Percentiles rank a stretch among this genome's conserved stretches.
These are phyloP conservation scores for Nothophoma quercina DNA, from an alignment of 2,329 filamentous ascomycete species.

Conservation along the genomic window DNA sequence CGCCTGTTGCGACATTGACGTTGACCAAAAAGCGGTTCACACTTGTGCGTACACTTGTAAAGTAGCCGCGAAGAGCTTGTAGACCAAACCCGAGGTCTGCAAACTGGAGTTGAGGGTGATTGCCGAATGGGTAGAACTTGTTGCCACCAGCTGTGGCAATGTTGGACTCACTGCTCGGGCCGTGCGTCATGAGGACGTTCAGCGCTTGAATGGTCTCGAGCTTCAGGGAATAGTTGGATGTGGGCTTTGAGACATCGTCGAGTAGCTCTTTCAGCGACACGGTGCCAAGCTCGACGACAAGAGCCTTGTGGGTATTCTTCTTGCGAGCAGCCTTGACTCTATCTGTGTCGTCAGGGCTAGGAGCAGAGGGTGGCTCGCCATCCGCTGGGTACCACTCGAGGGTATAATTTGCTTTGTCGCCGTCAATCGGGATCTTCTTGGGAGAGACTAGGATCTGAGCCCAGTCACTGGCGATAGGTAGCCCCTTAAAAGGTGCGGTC, in stretches of 20 bases:
- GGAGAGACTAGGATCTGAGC: conserved; percentile 38
- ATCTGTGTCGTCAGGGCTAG: conserved; percentile 23
- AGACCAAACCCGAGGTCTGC: conserved; percentile 60
- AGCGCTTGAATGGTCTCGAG: conserved; percentile 63
- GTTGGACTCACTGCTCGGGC: conserved; percentile 51
- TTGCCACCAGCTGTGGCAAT: conserved; percentile 61
- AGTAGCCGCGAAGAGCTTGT: conserved; percentile 67
- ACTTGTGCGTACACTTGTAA: conserved; percentile 66
- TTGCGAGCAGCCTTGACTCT: conserved; percentile 22
- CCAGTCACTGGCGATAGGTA: conserved; percentile 51
- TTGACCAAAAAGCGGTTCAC: conserved; percentile 67
- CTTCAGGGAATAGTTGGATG: conserved; percentile 53
- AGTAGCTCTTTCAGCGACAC: conserved; percentile 52
- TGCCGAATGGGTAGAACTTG: conserved; percentile 51
- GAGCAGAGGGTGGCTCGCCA: conserved; percentile 31
- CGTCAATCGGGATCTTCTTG: conserved; percentile 32
- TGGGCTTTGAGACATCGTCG: conserved; percentile 52
- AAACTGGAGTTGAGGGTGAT: conserved; percentile 55
- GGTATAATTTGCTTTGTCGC: conserved; percentile 5
- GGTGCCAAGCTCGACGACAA: conserved; percentile 32
- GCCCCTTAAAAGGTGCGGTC: conserved; percentile 38
- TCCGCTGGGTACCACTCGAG: conserved; percentile 37
- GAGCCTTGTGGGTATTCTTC: conserved; percentile 27
- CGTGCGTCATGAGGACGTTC: conserved; percentile 64
- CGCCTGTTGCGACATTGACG: conserved; percentile 67